phyloP scores from a whole-genome alignment of 768 basidiomycete genomes.

The Crepidotus variabilis region DNA sequence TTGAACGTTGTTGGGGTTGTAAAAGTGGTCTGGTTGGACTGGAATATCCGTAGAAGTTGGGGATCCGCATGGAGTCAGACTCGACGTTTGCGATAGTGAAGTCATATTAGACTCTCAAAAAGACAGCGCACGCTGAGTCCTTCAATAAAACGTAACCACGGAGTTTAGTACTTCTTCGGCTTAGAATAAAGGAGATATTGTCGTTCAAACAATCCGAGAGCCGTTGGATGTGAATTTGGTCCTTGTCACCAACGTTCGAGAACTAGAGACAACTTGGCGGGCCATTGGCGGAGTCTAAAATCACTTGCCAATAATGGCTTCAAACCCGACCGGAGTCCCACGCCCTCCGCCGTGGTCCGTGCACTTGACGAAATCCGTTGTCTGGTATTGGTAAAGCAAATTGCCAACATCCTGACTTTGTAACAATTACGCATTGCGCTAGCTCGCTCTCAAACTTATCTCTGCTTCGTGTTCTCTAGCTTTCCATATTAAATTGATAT shows the following conservation, averaged over 20 bases:
- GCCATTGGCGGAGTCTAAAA: constrained; percentile 26
- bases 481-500: no score
- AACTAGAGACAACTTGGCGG: not conserved
- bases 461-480: no score
- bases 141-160: constrained; percentile 1
- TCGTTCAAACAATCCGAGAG: not conserved
- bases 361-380: no score
- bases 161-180: no score
- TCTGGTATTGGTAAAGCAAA: no score
- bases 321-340: constrained; percentile 15
- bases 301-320: constrained; percentile 23
- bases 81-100: constrained; percentile 33
- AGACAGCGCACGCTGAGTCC: not conserved
- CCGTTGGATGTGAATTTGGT: constrained; percentile 6
- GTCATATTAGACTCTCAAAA: constrained; percentile 22
- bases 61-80: constrained; percentile 48
- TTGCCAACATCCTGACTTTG: not conserved
- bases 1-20: constrained; percentile 49
- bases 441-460: not conserved
- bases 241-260: constrained; percentile 10
- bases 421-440: not conserved
- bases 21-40: constrained; percentile 83
- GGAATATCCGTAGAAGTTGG: constrained; percentile 51
- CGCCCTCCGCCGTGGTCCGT: constrained; percentile 10
- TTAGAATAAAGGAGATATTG: not conserved